These are phyloP conservation scores for Irpex lacteus DNA, from an alignment of 1,284 basidiomycete genomes.

Conservation along the genomic window DNA sequence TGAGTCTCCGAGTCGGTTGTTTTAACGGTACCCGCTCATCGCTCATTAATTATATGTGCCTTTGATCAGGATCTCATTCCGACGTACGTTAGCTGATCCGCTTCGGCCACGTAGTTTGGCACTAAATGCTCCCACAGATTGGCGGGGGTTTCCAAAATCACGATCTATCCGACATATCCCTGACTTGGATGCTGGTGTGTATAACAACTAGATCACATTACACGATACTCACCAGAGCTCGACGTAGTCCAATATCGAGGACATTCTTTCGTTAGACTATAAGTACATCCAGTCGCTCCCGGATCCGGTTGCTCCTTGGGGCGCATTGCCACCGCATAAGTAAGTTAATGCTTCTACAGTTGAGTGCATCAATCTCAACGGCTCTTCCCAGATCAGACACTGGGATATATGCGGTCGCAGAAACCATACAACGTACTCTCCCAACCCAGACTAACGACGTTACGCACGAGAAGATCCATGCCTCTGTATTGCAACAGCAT, in stretches of 20 bases:
- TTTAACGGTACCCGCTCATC: no score
- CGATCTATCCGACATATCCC: slow-evolving; percentile 63
- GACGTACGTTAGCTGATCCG: slow-evolving; percentile 42
- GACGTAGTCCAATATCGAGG: slow-evolving; percentile 50
- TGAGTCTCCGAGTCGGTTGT: slow-evolving; percentile 22
- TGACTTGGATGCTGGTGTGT: slow-evolving; percentile 67
- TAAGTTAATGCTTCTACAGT: slow-evolving; percentile 29
- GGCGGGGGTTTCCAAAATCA: slow-evolving; percentile 67
- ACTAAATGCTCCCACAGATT: slow-evolving; percentile 38
- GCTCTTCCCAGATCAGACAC: slow-evolving; percentile 38
- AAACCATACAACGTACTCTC: slow-evolving; percentile 42
- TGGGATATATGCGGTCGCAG: slow-evolving; percentile 50
- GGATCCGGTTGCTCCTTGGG: slow-evolving; percentile 57
- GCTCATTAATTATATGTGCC: neutral
- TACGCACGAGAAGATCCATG: slow-evolving; percentile 61
- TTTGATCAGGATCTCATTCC: slow-evolving; percentile 49
- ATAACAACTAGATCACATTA: neutral
- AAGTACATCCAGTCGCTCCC: slow-evolving; percentile 48
- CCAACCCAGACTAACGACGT: slow-evolving; percentile 43
- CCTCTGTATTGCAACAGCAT: slow-evolving; percentile 52
- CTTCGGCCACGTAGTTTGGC: neutral
- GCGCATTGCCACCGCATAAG: slow-evolving; percentile 58
- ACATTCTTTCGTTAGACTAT: slow-evolving; percentile 54
- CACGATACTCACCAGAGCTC: slow-evolving; percentile 3
- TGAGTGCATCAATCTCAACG: slow-evolving; percentile 2